Base-by-base conservation (phyloP, 352 stramenopile species). In the Globisporangium uncinulatum region DNA sequence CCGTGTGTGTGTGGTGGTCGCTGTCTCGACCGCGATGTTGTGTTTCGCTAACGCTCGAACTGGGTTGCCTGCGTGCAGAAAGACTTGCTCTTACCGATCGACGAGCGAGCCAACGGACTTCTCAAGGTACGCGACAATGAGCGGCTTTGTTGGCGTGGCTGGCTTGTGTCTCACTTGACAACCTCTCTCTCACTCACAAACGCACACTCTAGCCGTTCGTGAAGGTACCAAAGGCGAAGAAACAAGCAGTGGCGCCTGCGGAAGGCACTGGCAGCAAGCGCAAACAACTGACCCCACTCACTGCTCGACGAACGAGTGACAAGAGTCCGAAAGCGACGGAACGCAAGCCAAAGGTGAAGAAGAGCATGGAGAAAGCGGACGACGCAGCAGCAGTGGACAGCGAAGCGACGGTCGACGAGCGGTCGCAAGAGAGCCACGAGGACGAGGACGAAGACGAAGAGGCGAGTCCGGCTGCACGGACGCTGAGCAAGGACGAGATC, bases 401-500 rank as follows among this genome's bases (percentile, higher is more conserved):
- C 1, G 31, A 63, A 41, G 61, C 57, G 32, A 44, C 19, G 13
- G 58, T 52, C 4, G 34, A 61, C 7, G 64, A 51, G 29, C 57
- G 42, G 14, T 54, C 57, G 8, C 57, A 63, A 24, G 57, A 53
- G 11, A 63, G 50, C 43, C 31, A 53, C 56, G 61, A 73, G 56
- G 63, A 77, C 24, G 24, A 29, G 17, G 73, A 81, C 54, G 74
- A 86, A 4, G 74, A 86, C 14, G 73, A 81, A 52, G 74, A 86
- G 6, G 74, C 84, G 9, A 66, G 73, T 3, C 58, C 67, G 6
- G 54, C 54, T 3, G 57, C 54, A 8, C 61, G 74, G 1, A 57
- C 70, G 14, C 47, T 88, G 34, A 89, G 73, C 46, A 91, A 89
- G 42, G 83, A 90, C 24, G 75, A 90, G 34, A 91, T 89, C 56